Evolutionary conservation across 768 basidiomycete genomes (phyloP).

Genomic region (Lentinula sp.): DNA sequence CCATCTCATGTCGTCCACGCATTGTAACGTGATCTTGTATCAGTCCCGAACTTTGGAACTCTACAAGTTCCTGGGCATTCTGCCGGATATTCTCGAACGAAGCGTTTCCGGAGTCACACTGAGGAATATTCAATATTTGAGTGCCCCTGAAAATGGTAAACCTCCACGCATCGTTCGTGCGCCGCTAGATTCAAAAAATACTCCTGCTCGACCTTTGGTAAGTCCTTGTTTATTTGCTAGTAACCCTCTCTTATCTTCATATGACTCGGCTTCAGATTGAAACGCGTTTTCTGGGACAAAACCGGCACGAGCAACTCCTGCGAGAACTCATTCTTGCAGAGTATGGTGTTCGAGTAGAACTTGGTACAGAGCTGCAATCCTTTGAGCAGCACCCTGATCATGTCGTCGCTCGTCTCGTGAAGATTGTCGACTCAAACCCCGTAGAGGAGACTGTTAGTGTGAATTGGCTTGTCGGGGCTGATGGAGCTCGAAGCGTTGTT

Average conservation of each 20-base stretch:
- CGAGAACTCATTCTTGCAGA: constrained; percentile 18
- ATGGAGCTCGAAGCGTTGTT: constrained; percentile 31
- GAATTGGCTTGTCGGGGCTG: constrained; percentile 33
- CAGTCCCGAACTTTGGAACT: constrained; percentile 21
- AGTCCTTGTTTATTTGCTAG: background rate
- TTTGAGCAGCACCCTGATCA: constrained; percentile 26
- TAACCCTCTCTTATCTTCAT: background rate
- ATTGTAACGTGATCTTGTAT: background rate
- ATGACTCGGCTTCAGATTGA: constrained; percentile 11
- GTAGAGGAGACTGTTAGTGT: constrained; percentile 18
- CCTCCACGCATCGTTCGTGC: background rate
- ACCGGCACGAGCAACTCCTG: constrained; percentile 23
- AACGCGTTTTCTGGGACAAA: constrained; percentile 16
- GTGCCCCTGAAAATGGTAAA: constrained; percentile 6
- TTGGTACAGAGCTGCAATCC: constrained; percentile 23
- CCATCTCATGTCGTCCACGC: background rate
- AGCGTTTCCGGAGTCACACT: background rate
- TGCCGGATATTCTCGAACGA: constrained; percentile 10
- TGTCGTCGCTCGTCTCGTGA: constrained; percentile 22
- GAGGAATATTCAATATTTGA: constrained; percentile 8
- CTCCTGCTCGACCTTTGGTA: constrained; percentile 15
- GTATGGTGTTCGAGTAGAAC: constrained; percentile 24
- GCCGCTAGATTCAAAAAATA: constrained; percentile 3
- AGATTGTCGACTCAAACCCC: constrained; percentile 15
- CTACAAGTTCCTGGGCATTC: constrained; percentile 17